Percentiles rank a stretch among this genome's conserved stretches.
These are phyloP conservation scores for Lentinula lateritia DNA, from an alignment of 768 basidiomycete species.

Conservation along the genomic window DNA sequence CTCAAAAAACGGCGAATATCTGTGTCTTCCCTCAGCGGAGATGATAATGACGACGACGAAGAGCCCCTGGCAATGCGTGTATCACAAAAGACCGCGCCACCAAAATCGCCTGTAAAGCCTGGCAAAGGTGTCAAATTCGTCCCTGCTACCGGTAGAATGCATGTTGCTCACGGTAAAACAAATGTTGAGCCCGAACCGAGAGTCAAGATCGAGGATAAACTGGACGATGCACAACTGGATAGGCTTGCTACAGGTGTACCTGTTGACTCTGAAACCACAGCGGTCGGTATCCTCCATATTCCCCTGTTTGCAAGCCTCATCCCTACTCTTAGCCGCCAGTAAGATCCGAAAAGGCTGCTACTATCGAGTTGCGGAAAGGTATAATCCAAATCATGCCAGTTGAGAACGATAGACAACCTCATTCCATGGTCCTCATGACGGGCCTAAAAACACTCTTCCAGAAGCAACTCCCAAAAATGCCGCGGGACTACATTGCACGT, in stretches of 20 bases:
- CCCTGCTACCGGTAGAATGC: neutral
- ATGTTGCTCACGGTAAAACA: slow-evolving; percentile 39
- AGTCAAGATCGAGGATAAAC: slow-evolving; percentile 72
- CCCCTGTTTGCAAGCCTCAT: slow-evolving; percentile 7
- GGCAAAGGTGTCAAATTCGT: slow-evolving; percentile 39
- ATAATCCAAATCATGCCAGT: slow-evolving; percentile 83
- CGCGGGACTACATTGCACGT: slow-evolving; percentile 94
- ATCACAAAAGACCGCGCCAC: slow-evolving; percentile 16
- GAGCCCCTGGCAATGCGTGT: slow-evolving; percentile 54
- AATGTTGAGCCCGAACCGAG: slow-evolving; percentile 45
- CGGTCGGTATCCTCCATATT: slow-evolving; percentile 30
- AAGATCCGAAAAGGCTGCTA: slow-evolving; percentile 72
- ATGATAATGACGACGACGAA: slow-evolving; percentile 48
- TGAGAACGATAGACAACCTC: slow-evolving; percentile 72
- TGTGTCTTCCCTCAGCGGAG: slow-evolving; percentile 47
- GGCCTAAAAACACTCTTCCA: slow-evolving; percentile 97
- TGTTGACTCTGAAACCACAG: slow-evolving; percentile 53
- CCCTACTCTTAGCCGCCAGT: slow-evolving; percentile 35
- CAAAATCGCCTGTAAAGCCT: slow-evolving; percentile 9
- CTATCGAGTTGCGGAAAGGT: slow-evolving; percentile 73
- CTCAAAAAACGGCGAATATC: slow-evolving; percentile 51
- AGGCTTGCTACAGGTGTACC: slow-evolving; percentile 79
- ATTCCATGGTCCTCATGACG: slow-evolving; percentile 80
- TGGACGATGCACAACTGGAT: slow-evolving; percentile 73
- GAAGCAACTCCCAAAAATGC: slow-evolving; percentile 98